A percentile compares a stretch with the other conserved stretches of the same genome.
These are phyloP conservation scores for Amanita muscaria DNA, from an alignment of 768 basidiomycete species.

Conservation along the genomic window DNA sequence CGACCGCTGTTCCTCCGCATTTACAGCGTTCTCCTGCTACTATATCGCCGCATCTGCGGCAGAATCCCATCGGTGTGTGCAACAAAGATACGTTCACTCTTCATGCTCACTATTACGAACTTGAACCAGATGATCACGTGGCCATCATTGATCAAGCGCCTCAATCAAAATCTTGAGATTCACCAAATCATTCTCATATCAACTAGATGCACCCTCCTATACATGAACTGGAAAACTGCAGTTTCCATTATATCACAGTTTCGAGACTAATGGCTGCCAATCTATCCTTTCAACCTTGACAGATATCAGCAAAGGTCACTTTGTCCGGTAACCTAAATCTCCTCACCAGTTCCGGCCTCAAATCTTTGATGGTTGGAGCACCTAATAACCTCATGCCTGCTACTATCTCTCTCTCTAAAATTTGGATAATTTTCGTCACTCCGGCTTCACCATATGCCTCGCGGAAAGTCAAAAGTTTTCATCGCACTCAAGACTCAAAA, in stretches of 20 bases:
- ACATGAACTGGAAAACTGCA: too few relatives aligned
- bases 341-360: constrained; percentile 68
- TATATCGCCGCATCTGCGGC: constrained; percentile 79
- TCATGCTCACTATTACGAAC: not conserved
- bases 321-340: not conserved
- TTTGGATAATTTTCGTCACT: constrained; percentile 53
- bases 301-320: not conserved
- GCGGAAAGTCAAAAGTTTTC: not conserved
- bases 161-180: not conserved
- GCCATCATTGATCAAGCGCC: not conserved
- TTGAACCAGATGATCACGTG: constrained; percentile 9
- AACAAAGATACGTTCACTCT: constrained; percentile 3
- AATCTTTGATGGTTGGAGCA: constrained; percentile 50
- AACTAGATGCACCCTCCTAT: too few relatives aligned
- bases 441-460: constrained; percentile 73
- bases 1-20: constrained; percentile 74
- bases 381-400: constrained; percentile 73
- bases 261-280: constrained; percentile 46
- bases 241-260: constrained; percentile 20
- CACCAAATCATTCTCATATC: too few relatives aligned
- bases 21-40: constrained; percentile 63
- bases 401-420: constrained; percentile 71
- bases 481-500: not conserved
- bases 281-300: constrained; percentile 53
- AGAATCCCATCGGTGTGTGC: constrained; percentile 59